Base-by-base conservation (phyloP, 441 rosid species). In the Corymbia citriodora region DNA sequence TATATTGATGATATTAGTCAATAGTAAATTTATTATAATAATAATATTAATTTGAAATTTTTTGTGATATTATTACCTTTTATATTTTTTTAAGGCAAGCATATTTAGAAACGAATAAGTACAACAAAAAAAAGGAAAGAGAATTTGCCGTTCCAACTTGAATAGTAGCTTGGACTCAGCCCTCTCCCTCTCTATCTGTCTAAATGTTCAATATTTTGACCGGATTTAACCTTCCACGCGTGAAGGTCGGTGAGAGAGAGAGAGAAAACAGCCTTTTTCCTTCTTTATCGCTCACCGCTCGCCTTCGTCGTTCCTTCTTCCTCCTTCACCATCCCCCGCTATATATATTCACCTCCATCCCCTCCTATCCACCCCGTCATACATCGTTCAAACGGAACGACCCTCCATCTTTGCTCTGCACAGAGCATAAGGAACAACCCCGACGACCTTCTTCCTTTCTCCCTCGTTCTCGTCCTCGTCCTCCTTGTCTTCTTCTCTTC, bases 11-110 rank as follows among this genome's bases (percentile, higher is more conserved):
- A 1, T 55, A 0, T 55, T 55, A 8, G 0, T 55, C 18, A 7
- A 0, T 1, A 0, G 8, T 55, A 18, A 55, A 8, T 18, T 18
- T 2, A 1, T 55, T 0, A 57, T 23, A 57, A 23, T 4, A 23
- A 23, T 59, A 25, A n/a, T n/a, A n/a, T 0, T 0, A 2, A 0
- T 59, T 59, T 59, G 1, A 0, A 1, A 1, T 25, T 59, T 59
- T 23, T 59, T 1, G 29, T 2, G 1, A 40, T 40, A 40, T 40
- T 16, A 59, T 59, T 23, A 59, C 23, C 0, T 23, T 1, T 23
- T 54, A 1, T 15, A 54, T 16, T 40, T 3, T 40, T 23, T 15
- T n/a, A n/a, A 65, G n/a, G 10, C 40, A 10, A 2, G 11, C 1
- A 19, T 4, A 21, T 36, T 15, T 74, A 10, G 36, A 21, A 21